Base-by-base conservation (phyloP, 2,329 filamentous ascomycete genomes). In the Calycina herbarum region DNA sequence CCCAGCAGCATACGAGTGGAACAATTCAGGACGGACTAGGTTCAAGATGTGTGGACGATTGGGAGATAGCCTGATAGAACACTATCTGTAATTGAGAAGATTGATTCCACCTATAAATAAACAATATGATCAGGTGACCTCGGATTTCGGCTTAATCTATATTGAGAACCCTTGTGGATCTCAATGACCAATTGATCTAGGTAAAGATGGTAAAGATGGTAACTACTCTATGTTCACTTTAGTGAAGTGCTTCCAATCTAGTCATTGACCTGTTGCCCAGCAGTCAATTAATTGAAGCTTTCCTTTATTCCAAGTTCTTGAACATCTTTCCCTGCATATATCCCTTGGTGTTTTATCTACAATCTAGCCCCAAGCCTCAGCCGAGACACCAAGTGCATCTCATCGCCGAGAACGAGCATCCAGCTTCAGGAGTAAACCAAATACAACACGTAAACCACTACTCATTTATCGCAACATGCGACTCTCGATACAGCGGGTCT, bases 401-500 rank as follows among this genome's bases (percentile, higher is more conserved):
- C 66, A 66, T 61, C 40, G 38, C 42, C 48, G 35, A 31, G 29
- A 58, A 60, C 56, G 56, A 64, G 38, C 40, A 24, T 48, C 29
- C 59, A 38, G 35, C 35, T 38, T 38, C 35, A 64, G 65, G 59
- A 67, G 65, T 57, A 62, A 62, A 57, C 51, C 61, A 60, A 63
- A 42, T 58, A 57, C 24, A 45, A 65, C 61, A 51, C 45, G 45
- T 51, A 59, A 64, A 61, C 15, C 57, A 51, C 68, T 64, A 67
- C 63, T 71, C 66, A 63, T 67, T 66, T 66, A 64, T 65, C 42
- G 62, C 67, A 66, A 40, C 61, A 73, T 70, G 67, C 69, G 59
- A 64, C 59, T 67, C 60, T 64, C 61, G 69, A 42, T 64, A 65
- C 71, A 74, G 73, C 73, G 68, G 72, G 71, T 56, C 70, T 75